A percentile compares a stretch with the other conserved stretches of the same genome.
Evolutionary conservation across 352 stramenopile species (phyloP).

Genomic region (Globisporangium rhizosaccharum): DNA sequence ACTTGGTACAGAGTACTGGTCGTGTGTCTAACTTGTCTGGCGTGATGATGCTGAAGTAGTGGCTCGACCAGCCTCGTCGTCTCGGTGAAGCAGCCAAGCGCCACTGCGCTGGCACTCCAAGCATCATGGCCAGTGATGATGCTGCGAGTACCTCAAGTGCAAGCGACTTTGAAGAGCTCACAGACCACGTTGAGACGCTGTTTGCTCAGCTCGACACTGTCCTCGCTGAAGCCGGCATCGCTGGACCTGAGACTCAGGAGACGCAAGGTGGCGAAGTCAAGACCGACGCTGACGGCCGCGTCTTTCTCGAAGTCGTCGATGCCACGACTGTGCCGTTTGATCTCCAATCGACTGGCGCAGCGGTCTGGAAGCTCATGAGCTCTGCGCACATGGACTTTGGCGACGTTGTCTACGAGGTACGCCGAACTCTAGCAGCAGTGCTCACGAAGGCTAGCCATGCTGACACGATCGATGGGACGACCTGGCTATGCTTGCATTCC

Average conservation of each 20-base stretch:
- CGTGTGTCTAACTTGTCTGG: too few species aligned
- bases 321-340: constrained; percentile 2
- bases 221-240: neutral
- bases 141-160: neutral
- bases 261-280: constrained; percentile 2
- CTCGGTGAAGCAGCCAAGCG: neutral
- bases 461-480: neutral
- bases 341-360: neutral
- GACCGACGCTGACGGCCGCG: neutral
- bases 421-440: neutral
- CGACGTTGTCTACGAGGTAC: constrained; percentile 3
- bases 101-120: neutral
- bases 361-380: constrained; percentile 7
- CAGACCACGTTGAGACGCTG: neutral
- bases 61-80: constrained; percentile 1
- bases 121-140: neutral
- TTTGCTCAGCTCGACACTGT: neutral
- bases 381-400: neutral
- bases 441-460: neutral
- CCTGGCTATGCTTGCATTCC: neutral
- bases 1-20: too few species aligned
- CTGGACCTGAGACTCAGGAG: neutral
- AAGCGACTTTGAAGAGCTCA: constrained; percentile 3
- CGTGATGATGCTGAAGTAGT: neutral
- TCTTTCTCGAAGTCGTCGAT: constrained; percentile 8